Evolutionary conservation across 2,329 filamentous ascomycete species (phyloP).

Genomic region (Cladophialophora carrionii): DNA sequence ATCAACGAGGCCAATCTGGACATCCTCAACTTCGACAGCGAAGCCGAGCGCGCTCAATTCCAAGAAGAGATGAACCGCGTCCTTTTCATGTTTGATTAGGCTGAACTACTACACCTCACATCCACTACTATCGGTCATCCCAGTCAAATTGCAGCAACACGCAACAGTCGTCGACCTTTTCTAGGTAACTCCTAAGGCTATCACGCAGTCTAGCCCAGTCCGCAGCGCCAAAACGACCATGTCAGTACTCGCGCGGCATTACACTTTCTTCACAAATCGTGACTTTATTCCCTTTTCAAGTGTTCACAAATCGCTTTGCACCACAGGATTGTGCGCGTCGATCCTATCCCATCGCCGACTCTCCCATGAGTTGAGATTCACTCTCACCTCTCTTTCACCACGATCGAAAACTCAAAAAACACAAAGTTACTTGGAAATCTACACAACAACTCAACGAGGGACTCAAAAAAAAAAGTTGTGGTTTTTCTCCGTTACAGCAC

Average conservation of each 20-base stretch:
- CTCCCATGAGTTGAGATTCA: no score
- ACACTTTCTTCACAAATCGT: background rate
- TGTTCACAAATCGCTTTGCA: background rate
- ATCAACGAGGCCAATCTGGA: background rate
- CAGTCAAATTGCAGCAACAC: no score
- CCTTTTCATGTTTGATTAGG: conserved; percentile 23
- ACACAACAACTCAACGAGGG: background rate
- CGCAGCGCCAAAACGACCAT: background rate
- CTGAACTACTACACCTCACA: background rate
- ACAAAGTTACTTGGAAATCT: background rate
- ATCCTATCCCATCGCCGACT: no score
- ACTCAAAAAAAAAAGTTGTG: background rate
- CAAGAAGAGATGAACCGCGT: conserved; percentile 5
- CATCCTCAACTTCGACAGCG: conserved; percentile 14
- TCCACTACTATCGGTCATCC: background rate
- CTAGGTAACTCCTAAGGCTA: no score
- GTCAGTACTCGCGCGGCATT: background rate
- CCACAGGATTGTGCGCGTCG: background rate
- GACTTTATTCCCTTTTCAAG: background rate
- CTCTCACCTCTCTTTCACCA: background rate
- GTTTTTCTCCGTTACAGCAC: background rate
- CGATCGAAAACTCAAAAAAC: background rate
- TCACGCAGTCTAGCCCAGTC: background rate
- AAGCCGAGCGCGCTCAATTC: conserved; percentile 7
- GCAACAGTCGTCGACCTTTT: no score